Percentiles rank a stretch among this genome's conserved stretches.
These are phyloP conservation scores for Marvania coccoides DNA, from an alignment of 139 green algal genomes.

Conservation along the genomic window DNA sequence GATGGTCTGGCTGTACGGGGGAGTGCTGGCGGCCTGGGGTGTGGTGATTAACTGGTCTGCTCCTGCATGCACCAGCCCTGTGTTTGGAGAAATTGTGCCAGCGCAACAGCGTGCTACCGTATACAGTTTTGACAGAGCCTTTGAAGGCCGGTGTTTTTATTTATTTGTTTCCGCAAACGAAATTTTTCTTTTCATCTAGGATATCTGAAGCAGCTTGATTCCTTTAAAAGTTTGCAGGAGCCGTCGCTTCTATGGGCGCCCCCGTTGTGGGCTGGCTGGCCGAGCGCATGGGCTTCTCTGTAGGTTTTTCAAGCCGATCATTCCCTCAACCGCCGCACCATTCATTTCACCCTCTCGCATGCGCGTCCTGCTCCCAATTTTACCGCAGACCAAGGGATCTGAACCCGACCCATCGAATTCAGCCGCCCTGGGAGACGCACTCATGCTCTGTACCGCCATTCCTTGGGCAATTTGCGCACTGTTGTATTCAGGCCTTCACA, in stretches of 20 bases:
- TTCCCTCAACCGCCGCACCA: too few relatives aligned
- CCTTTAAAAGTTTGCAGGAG: too few relatives aligned
- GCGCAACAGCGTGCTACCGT: constrained; percentile 43
- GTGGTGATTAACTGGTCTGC: constrained; percentile 32
- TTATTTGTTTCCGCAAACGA: too few relatives aligned
- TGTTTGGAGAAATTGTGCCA: constrained; percentile 54
- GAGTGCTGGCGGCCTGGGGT: constrained; percentile 16
- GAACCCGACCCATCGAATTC: background rate
- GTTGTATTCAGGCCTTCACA: constrained; percentile 14
- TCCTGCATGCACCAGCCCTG: constrained; percentile 49
- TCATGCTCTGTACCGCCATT: constrained; percentile 32
- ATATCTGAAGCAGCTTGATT: too few relatives aligned
- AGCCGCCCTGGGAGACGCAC: constrained; percentile 28
- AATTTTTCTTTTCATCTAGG: too few relatives aligned
- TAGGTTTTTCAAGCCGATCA: too few relatives aligned
- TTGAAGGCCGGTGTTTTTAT: too few relatives aligned
- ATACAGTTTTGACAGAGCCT: constrained; percentile 64
- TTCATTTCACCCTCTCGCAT: too few relatives aligned
- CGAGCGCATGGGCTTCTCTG: constrained; percentile 18
- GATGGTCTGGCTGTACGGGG: constrained; percentile 20
- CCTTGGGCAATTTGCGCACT: constrained; percentile 35
- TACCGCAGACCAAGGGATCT: too few relatives aligned
- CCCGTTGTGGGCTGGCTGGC: constrained; percentile 46
- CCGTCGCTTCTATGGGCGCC: constrained; percentile 20
- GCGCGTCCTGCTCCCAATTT: too few relatives aligned